Evolutionary conservation across 2,329 filamentous ascomycete genomes (phyloP), one percentile per base, ranked within the genome.

Genomic region (Alternaria burnsii): DNA sequence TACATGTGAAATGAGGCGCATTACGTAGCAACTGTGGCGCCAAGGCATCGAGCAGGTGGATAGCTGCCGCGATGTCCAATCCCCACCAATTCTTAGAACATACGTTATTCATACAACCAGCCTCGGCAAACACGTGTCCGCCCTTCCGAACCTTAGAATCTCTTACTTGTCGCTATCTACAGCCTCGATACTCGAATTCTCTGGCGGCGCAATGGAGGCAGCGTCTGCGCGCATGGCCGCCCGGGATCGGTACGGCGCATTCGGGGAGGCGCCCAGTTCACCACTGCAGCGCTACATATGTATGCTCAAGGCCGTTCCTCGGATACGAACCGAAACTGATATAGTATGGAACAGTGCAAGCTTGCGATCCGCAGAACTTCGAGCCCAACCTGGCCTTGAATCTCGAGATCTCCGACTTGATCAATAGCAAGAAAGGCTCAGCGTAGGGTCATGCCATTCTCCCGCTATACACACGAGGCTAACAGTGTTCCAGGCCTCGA

Each of bases 351-450:
- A 46, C 50, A 88, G 86, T 95, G 78, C 94, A 94, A 82, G 94
- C 95, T 68, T 98, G 95, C 84, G 96, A 95, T 74, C 93, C 95
- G 52, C 92, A 97, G 79, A 97, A 98, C 83, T 97, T 93, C 84
- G 95, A 99, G 83, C 94, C 95, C 65, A 98, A 99, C 77, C 90
- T 99, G 56, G 95, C 94, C 59, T 84, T 99, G 66, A 96, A 95
- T 77, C 91, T 99, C 77, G 95, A 99, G 85, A 97, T 99, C 74
- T 86, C 93, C 73, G 95, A 99, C 82, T 83, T 98, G 73, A 92
- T 99, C 84, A 99, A 99, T 81, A 90, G 90, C 75, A 99, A 98
- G 84, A 98, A 98, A 83, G 94, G 94, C 75, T 92, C 91, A 80
- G 90, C 94, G 82, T 88, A 83, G 78, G 85, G 41, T 64, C 42